Evolutionary conservation across 768 basidiomycete species (phyloP).

Genomic region (Rhodotorula graminis): DNA sequence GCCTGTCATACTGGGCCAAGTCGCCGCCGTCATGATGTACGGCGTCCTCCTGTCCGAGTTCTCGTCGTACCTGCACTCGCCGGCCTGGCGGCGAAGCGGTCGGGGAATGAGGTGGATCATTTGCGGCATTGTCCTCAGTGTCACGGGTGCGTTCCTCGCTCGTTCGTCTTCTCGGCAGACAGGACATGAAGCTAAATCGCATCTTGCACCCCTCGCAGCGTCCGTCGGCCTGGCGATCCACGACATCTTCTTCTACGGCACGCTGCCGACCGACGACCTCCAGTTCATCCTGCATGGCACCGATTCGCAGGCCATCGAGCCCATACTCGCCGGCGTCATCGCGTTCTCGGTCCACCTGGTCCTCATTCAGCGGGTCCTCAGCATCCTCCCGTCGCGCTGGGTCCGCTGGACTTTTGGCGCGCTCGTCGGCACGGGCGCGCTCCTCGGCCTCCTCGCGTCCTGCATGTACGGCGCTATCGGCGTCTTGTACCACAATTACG

Average conservation of each 20-base stretch:
- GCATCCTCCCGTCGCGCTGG: not conserved
- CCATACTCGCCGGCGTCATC: not conserved
- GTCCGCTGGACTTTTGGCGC: not conserved
- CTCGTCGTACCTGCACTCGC: not conserved
- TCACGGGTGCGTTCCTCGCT: not conserved
- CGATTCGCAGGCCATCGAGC: not conserved
- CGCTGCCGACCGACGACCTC: not conserved
- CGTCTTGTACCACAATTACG: not conserved
- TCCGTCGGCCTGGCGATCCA: not conserved
- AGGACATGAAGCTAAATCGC: no score
- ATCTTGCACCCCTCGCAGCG: no score
- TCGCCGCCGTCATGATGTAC: not conserved
- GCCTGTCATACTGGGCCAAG: not conserved
- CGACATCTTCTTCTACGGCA: not conserved
- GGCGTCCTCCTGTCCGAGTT: not conserved
- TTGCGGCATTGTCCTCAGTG: not conserved
- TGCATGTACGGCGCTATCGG: not conserved
- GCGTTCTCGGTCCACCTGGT: not conserved
- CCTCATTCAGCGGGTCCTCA: not conserved
- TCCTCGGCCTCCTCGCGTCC: no score
- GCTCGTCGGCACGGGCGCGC: not conserved
- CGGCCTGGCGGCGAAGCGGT: not conserved
- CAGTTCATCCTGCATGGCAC: not conserved
- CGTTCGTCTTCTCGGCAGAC: no score
- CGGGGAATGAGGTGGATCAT: no score